Evolutionary conservation across 441 rosid genomes (phyloP).

Genomic region (Eruca vesicaria): DNA sequence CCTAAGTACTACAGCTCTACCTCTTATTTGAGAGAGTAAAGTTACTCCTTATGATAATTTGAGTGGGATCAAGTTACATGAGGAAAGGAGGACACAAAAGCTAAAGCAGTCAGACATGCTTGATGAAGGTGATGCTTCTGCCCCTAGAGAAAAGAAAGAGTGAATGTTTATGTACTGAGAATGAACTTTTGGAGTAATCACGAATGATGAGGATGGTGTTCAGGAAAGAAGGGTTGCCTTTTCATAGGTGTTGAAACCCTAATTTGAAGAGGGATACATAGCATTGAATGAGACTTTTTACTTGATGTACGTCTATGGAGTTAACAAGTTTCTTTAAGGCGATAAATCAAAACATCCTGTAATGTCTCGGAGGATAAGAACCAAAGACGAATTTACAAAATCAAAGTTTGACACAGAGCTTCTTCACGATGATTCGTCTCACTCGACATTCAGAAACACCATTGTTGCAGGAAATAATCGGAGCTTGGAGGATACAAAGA

Average conservation of each 20-base stretch:
- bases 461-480: too few relatives aligned
- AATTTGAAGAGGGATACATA: background rate
- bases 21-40: too few relatives aligned
- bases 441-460: background rate
- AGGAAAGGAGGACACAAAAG: background rate
- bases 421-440: background rate
- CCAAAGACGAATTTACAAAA: background rate
- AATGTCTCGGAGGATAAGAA: background rate
- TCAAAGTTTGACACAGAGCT: background rate
- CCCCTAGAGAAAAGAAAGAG: background rate
- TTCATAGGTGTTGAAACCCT: too few relatives aligned
- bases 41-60: too few relatives aligned
- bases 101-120: background rate
- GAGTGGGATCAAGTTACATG: background rate
- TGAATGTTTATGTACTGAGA: too few relatives aligned
- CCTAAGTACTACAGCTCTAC: too few relatives aligned
- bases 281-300: background rate
- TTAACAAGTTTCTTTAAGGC: background rate
- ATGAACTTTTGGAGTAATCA: too few relatives aligned
- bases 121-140: background rate
- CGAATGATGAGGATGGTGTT: too few relatives aligned
- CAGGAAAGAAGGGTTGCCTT: too few relatives aligned
- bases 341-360: background rate
- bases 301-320: background rate
- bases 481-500: too few relatives aligned